Percentiles rank a stretch among this genome's conserved stretches.
phyloP scores from a whole-genome alignment of 2,329 filamentous ascomycete species.

The Paracorniculantispora psalliotae region DNA sequence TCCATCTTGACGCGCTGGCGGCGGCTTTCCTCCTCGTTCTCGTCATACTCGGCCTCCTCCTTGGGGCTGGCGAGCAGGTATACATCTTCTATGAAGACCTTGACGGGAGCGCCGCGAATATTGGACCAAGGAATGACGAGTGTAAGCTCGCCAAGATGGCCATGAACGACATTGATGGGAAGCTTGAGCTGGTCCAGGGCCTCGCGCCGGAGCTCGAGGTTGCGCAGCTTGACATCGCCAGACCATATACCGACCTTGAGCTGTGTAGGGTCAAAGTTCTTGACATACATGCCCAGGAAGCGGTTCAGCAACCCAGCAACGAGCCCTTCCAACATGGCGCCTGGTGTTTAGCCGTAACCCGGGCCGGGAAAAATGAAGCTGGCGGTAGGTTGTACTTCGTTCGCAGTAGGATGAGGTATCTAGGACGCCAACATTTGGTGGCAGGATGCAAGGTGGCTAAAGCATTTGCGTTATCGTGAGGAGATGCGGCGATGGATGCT shows the following conservation, averaged over 20 bases:
- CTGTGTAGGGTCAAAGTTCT: conserved; percentile 97
- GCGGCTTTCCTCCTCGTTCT: conserved; percentile 84
- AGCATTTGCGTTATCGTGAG: conserved; percentile 1
- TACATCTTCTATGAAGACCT: conserved; percentile 93
- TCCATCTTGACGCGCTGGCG: conserved; percentile 96
- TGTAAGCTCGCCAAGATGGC: conserved; percentile 87
- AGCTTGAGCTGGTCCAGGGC: conserved; percentile 95
- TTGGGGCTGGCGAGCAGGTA: conserved; percentile 92
- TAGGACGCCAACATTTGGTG: background rate
- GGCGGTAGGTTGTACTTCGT: background rate
- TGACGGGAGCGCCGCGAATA: conserved; percentile 86
- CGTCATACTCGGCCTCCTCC: conserved; percentile 88
- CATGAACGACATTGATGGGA: conserved; percentile 93
- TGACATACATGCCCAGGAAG: conserved; percentile 99
- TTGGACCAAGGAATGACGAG: conserved; percentile 97
- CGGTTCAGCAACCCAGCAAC: conserved; percentile 97
- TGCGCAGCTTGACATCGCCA: conserved; percentile 89
- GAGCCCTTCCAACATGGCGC: conserved; percentile 90
- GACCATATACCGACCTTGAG: conserved; percentile 99
- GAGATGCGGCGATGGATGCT: background rate
- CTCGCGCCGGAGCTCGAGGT: conserved; percentile 89
- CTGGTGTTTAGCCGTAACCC: conserved; percentile 62
- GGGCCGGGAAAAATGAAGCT: conserved; percentile 48
- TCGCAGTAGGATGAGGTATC: background rate
- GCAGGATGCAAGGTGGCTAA: background rate